Evolutionary conservation across 176 grass and related monocot genomes (phyloP), one percentile per base, ranked within the genome.

Genomic region (Zea luxurians): DNA sequence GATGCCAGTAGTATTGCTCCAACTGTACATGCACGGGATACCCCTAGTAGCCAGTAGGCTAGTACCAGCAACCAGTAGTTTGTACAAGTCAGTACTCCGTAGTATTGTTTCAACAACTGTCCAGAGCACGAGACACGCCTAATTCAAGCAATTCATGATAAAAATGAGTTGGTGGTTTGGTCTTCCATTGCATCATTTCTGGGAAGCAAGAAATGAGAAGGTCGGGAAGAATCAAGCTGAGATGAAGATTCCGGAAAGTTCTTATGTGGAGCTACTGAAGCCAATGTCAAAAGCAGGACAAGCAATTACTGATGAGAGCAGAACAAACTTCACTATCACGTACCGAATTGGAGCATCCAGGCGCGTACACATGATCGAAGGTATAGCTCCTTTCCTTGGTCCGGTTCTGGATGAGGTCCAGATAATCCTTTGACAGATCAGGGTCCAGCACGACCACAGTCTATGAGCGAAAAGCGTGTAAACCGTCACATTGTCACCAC

Each of bases 381-480:
- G 81, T 95, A 20, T 95, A 99, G 87, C 86, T 89, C 65, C 63
- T 95, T 80, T 99, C 92, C 86, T 99, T 99, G 1, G 92, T 95
- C 54, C 96, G 71, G 86, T 99, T 99, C 76, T 99, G 96, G 53
- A 95, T 99, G 55, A 88, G 86, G 10, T 95, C 92, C 46, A 99
- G 90, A 65, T 95, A 99, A 71, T 94, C 96, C 86, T 99, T 99
- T 34, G 96, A 99, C 37, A 93, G 64, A 88, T 99, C 96, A 81
- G 96, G 96, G 78, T 99, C 96, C 84, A 99, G 71, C 53, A 99
- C 92, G 61, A 90, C 92, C 2, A 99, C 86, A 87, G 82, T 93
- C 96, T 99, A 78, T 20, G 71, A 66, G 47, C 46, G n/a, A 74
- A 70, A 46, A 64, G 64, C 4, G 54, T 7, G 18, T 48, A 20